Conservation (phyloP, 179 eudicot genomes). For the Nepenthes alata region DNA sequence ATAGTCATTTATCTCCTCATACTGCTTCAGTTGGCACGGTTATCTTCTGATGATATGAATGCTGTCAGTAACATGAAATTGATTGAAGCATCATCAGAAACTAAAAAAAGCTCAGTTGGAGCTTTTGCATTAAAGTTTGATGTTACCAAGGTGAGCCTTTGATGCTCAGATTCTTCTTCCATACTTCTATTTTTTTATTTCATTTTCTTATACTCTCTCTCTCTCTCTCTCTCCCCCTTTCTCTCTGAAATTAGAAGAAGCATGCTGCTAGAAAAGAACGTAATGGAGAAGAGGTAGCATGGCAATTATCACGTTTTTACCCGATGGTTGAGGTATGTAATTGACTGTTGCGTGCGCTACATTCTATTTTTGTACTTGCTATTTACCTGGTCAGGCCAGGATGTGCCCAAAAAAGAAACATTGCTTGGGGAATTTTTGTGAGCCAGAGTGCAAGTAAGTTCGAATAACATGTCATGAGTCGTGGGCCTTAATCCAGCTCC, state of each 20-base stretch:
- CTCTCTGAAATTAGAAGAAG: constrained; percentile 45
- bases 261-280: constrained; percentile 80
- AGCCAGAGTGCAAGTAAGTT: no score
- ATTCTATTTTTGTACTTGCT: no score
- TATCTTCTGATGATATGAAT: constrained; percentile 64
- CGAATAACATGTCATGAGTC: no score
- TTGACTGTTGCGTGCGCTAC: neutral
- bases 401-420: no score
- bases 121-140: constrained; percentile 72
- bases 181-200: constrained; percentile 1
- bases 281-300: constrained; percentile 54
- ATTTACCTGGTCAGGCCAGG: no score
- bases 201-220: constrained; percentile 6
- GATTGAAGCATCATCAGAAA: constrained; percentile 59
- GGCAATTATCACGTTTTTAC: constrained; percentile 90
- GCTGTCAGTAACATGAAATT: constrained; percentile 80
- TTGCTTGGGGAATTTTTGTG: no score
- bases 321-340: constrained; percentile 76
- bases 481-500: no score
- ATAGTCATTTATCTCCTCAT: neutral
- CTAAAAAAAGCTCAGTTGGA: constrained; percentile 55
- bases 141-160: constrained; percentile 53
- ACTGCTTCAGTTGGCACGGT: constrained; percentile 49
- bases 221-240: neutral
- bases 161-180: neutral